A percentile compares a stretch with the other conserved stretches of the same genome.
Conservation (phyloP, 441 rosid species). For the Biscutella laevigata region DNA sequence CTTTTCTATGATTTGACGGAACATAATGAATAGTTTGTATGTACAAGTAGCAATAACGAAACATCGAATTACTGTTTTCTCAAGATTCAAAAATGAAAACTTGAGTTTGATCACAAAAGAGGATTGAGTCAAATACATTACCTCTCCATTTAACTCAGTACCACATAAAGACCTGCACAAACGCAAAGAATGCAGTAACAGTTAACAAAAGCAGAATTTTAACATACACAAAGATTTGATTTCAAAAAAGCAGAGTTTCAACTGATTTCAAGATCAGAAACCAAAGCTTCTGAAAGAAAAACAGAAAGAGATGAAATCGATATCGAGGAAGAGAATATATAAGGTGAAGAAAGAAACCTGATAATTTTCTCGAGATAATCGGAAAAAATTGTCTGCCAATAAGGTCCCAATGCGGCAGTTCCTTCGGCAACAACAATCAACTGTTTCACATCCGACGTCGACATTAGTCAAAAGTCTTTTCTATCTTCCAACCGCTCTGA, state of each 20-base stretch:
- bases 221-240: too few species aligned
- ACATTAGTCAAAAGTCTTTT: slow-evolving; percentile 3
- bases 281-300: slow-evolving; percentile 17
- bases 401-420: slow-evolving; percentile 84
- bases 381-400: slow-evolving; percentile 62
- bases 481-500: background rate
- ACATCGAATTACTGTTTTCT: background rate
- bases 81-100: slow-evolving; percentile 3
- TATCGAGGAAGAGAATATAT: background rate
- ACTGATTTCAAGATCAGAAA: slow-evolving; percentile 5
- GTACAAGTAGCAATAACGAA: background rate
- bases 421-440: slow-evolving; percentile 86
- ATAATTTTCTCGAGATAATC: slow-evolving; percentile 89
- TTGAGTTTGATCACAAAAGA: background rate
- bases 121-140: slow-evolving; percentile 20
- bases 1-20: background rate
- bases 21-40: background rate
- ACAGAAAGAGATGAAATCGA: too few species aligned
- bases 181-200: slow-evolving; percentile 19
- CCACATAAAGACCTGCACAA: slow-evolving; percentile 65
- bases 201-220: too few species aligned
- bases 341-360: slow-evolving; percentile 37
- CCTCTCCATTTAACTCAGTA: slow-evolving; percentile 64
- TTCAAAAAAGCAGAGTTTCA: background rate
- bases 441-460: slow-evolving; percentile 75